Base-by-base conservation (phyloP, 345 rosid species). In the Citrus sinensis region DNA sequence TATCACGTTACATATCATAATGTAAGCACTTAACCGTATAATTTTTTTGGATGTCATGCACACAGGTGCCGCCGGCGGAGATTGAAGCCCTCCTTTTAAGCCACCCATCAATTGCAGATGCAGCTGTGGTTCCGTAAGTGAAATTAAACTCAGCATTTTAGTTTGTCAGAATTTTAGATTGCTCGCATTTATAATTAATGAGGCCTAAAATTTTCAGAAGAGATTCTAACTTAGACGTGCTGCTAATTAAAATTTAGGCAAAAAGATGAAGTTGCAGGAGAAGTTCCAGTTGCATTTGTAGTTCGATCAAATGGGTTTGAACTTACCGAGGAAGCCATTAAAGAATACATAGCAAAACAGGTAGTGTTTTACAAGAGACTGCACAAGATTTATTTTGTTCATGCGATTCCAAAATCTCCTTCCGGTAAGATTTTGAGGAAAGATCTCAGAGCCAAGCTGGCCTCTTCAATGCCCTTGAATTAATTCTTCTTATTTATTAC, bases 101-200 rank as follows among this genome's bases (percentile, higher is more conserved):
- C 83, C 97, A 95, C 68, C 85, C 93, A 27, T 88, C 86, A 22
- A 89, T 95, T 67, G 90, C 88, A 0, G 98, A 95, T 73, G 98
- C 98, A 1, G 98, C 97, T 20, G 98, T 95, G 74, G 95, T 95
- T 74, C 95, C 93, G 97, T 92, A 87, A 83, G 98, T 81, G 51
- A 46, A 46, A 46, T 46, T 46, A 46, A 17, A 46, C 51, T 11
- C 0, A 42, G 14, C 51, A 11, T 46, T 46, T 46, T 46, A 6
- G 98, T 92, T 42, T 42, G 49, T 46, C 1, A 42, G 14, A 17
- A 11, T 46, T 46, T 46, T 46, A 6, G 98, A 93, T 42, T 42
- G 49, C 49, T 42, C 49, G 2, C 49, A 42, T 42, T 42, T 42
- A 20, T 13, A 17, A 34, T 65, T 4, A 30, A 2, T 65, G 10